Conservation (phyloP, 768 basidiomycete species). For the Crucibulum laeve region DNA sequence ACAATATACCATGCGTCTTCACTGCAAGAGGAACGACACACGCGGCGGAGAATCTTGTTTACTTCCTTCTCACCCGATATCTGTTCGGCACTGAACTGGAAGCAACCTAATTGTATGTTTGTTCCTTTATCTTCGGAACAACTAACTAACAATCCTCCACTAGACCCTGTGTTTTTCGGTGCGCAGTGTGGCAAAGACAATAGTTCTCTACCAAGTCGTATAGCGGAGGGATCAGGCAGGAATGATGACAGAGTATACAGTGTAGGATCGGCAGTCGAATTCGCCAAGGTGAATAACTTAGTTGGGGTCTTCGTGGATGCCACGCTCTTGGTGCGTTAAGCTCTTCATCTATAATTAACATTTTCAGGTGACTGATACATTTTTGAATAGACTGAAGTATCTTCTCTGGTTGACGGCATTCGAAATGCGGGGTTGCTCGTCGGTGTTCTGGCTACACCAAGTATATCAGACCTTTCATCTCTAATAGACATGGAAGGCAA, state of each 20-base stretch:
- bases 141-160: slow-evolving; percentile 3
- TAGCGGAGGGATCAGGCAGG: slow-evolving; percentile 20
- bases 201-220: slow-evolving; percentile 24
- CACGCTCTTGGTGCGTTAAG: slow-evolving; percentile 66
- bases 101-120: slow-evolving; percentile 92
- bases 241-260: slow-evolving; percentile 55
- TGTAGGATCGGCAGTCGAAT: slow-evolving; percentile 88
- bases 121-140: background rate
- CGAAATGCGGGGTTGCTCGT: slow-evolving; percentile 86
- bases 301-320: slow-evolving; percentile 90
- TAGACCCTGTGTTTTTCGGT: slow-evolving; percentile 94
- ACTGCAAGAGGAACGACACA: slow-evolving; percentile 41
- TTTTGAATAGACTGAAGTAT: slow-evolving; percentile 67
- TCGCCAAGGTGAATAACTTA: slow-evolving; percentile 88
- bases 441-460: slow-evolving; percentile 69
- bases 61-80: slow-evolving; percentile 88
- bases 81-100: slow-evolving; percentile 94
- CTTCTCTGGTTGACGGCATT: slow-evolving; percentile 84
- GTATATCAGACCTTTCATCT: slow-evolving; percentile 32
- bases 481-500: slow-evolving; percentile 36
- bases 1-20: slow-evolving; percentile 72
- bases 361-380: background rate
- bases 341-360: background rate
- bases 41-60: slow-evolving; percentile 82
- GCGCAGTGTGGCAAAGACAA: slow-evolving; percentile 74